Conservation (phyloP, 768 basidiomycete species). For the Clitopilus passeckerianus region DNA sequence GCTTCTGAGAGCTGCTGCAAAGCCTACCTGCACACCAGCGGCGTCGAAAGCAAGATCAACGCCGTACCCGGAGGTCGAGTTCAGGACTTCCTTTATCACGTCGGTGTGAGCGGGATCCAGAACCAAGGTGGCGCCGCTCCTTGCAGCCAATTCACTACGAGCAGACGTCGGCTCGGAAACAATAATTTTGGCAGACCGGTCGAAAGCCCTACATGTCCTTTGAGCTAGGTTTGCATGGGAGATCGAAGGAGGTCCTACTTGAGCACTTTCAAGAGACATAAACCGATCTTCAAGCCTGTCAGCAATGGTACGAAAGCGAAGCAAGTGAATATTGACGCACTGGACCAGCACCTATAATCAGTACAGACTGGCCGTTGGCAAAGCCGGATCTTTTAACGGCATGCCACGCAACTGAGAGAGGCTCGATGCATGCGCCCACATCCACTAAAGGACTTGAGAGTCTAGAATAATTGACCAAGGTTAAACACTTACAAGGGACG, state of each 20-base stretch:
- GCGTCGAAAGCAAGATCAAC: conserved; percentile 45
- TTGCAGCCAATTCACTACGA: conserved; percentile 29
- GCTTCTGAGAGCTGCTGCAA: conserved; percentile 29
- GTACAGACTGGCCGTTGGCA: conserved; percentile 28
- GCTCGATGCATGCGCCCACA: conserved; percentile 41
- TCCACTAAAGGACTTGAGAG: conserved; percentile 28
- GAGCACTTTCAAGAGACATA: conserved; percentile 33
- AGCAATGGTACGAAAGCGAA: not conserved
- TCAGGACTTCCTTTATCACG: conserved; percentile 17
- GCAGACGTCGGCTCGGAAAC: conserved; percentile 35
- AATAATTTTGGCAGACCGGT: conserved; percentile 21
- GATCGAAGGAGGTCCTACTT: conserved; percentile 12
- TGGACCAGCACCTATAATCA: conserved; percentile 41
- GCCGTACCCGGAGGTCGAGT: conserved; percentile 21
- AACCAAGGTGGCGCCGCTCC: conserved; percentile 31
- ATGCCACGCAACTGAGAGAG: conserved; percentile 41
- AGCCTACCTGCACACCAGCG: conserved; percentile 32
- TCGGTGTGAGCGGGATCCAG: conserved; percentile 27
- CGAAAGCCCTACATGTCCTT: conserved; percentile 16
- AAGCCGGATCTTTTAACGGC: conserved; percentile 36
- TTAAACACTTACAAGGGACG: conserved; percentile 27
- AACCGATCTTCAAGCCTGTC: conserved; percentile 24
- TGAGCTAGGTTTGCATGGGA: not conserved
- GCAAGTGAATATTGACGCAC: conserved; percentile 17
- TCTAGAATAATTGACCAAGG: not conserved